Evolutionary conservation across 2,329 filamentous ascomycete species (phyloP).

Genomic region (Alternaria solani): DNA sequence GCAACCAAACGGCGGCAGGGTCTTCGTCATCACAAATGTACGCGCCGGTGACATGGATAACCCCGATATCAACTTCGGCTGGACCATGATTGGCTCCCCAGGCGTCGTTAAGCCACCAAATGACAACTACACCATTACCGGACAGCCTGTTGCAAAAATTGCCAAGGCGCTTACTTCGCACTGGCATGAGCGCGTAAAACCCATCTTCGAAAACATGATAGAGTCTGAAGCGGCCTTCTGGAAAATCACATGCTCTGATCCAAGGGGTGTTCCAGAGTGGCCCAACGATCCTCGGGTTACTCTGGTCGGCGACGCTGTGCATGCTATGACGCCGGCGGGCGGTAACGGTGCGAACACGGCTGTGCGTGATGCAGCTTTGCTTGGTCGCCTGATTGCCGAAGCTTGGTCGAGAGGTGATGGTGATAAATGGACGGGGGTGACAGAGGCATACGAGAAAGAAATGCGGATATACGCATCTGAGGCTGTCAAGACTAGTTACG

Average conservation of each 20-base stretch:
- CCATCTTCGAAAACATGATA: slow-evolving; percentile 67
- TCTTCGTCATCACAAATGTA: slow-evolving; percentile 71
- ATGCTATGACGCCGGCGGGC: slow-evolving; percentile 58
- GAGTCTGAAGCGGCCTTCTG: slow-evolving; percentile 68
- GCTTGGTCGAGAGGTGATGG: slow-evolving; percentile 33
- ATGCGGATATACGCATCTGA: slow-evolving; percentile 49
- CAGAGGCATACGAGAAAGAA: slow-evolving; percentile 48
- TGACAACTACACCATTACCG: slow-evolving; percentile 67
- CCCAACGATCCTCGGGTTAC: slow-evolving; percentile 62
- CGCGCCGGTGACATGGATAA: slow-evolving; percentile 67
- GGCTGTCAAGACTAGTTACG: slow-evolving; percentile 63
- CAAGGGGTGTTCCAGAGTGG: slow-evolving; percentile 68
- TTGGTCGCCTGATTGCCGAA: slow-evolving; percentile 51
- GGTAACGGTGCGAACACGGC: slow-evolving; percentile 58
- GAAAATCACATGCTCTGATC: slow-evolving; percentile 71
- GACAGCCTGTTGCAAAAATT: slow-evolving; percentile 64
- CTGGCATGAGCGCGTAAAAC: slow-evolving; percentile 65
- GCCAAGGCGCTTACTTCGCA: slow-evolving; percentile 62
- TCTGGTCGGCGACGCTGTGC: slow-evolving; percentile 56
- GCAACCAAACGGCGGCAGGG: slow-evolving; percentile 54
- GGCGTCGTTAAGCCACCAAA: slow-evolving; percentile 67
- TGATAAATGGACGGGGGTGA: slow-evolving; percentile 43
- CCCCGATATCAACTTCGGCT: slow-evolving; percentile 65
- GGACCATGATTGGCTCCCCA: slow-evolving; percentile 68
- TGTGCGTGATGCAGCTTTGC: slow-evolving; percentile 52